Base-by-base conservation (phyloP, 495 filamentous ascomycete species). In the Daldinia decipiens region DNA sequence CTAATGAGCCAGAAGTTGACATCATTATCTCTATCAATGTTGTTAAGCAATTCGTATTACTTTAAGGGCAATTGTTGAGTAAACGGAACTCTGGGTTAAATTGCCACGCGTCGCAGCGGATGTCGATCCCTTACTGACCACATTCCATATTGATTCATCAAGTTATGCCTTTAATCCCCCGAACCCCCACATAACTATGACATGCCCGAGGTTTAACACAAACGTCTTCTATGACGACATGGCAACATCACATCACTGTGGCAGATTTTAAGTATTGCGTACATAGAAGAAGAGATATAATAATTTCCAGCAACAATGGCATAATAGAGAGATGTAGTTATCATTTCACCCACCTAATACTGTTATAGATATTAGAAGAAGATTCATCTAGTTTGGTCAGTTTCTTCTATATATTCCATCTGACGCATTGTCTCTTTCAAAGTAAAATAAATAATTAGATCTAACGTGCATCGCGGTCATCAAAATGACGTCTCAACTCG, bases 201-300 rank as follows among this genome's bases (percentile, higher is more conserved):
- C 53, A 59, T 69, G n/a, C 36, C 29, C 24, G 19, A 50, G 52
- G 4, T 53, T 21, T 62, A 34, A 43, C 29, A 64, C 58, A 63
- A 27, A 36, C 68, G 17, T 57, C 59, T 32, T 71, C 63, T 71
- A 71, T 71, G 69, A 71, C 69, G 63, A 62, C 63, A 71, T 71
- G 36, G 1, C 1, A 67, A 58, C 59, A 71, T 64, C 21, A 24
- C 59, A 71, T 64, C 58, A 63, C 63, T 54, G 54, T 50, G 36
- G 59, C 24, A 24, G 38, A 59, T 62, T 31, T 45, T 8, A 27
- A 29, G 15, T 19, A 31, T 29, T 45, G 3, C 19, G 17, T 19
- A n/a, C 19, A 8, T 19, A n/a, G 5, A 45, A 47, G 19, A 47
- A 24, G 19, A 8, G 8, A 17, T 19, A 47, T 47, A 21, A 47